Percentiles rank a stretch among this genome's conserved stretches.
These are phyloP conservation scores for Podospora appendiculata DNA, from an alignment of 495 filamentous ascomycete species.

Conservation along the genomic window DNA sequence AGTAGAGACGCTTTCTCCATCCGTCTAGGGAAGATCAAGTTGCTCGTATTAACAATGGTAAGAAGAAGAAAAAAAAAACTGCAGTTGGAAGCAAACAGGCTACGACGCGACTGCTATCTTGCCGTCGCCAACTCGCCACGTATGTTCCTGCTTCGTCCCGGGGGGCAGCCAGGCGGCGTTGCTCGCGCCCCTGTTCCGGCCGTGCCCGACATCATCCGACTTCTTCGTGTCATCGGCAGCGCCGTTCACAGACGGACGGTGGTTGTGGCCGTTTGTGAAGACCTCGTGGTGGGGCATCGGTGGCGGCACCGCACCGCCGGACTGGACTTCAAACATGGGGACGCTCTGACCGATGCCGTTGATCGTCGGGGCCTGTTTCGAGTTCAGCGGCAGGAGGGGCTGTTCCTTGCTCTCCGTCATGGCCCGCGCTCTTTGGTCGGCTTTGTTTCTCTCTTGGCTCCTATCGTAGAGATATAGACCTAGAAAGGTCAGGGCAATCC, in stretches of 20 bases:
- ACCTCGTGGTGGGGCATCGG: conserved; percentile 26
- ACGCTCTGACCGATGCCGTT: conserved; percentile 8
- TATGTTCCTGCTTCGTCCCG: conserved; percentile 74
- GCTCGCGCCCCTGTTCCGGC: conserved; percentile 49
- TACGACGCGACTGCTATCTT: not conserved
- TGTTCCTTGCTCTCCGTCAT: conserved; percentile 38
- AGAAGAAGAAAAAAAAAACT: too few relatives aligned
- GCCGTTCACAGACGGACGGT: conserved; percentile 1
- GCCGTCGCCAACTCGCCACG: conserved; percentile 51
- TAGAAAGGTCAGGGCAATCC: conserved; percentile 82
- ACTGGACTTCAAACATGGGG: conserved; percentile 25
- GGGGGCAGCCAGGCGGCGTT: conserved; percentile 59
- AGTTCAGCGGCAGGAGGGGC: conserved; percentile 64
- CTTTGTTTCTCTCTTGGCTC: conserved; percentile 75
- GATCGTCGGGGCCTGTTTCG: conserved; percentile 3
- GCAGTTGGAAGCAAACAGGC: too few relatives aligned
- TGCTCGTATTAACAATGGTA: too few relatives aligned
- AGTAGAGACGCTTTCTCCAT: too few relatives aligned
- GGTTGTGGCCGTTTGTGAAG: not conserved
- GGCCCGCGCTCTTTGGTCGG: conserved; percentile 59
- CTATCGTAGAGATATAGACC: conserved; percentile 96
- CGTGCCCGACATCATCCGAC: conserved; percentile 45
- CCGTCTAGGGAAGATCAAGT: too few relatives aligned
- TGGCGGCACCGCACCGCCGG: conserved; percentile 10
- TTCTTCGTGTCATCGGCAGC: conserved; percentile 48